Percentiles rank a stretch among this genome's conserved stretches.
Evolutionary conservation across 192 early-diverging fungal genomes (phyloP).

Genomic region (Spinellus fusiger): DNA sequence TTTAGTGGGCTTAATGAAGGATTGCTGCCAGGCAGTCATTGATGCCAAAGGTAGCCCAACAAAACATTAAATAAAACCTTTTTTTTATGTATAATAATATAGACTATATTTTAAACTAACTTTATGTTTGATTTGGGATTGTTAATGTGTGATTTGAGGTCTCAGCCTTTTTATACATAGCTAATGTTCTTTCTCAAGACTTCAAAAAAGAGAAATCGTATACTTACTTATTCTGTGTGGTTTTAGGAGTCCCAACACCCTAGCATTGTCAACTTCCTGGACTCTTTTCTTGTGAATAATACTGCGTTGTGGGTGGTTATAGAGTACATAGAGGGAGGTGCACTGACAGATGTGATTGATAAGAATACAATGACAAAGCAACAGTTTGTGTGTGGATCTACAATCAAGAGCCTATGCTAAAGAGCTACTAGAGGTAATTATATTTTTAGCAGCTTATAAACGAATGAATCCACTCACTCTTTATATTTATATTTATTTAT

Average conservation of each 20-base stretch:
- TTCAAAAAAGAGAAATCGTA: too few species aligned
- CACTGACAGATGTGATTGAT: constrained; percentile 95
- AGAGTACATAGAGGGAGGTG: constrained; percentile 99
- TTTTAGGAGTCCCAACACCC: constrained; percentile 85
- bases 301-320: constrained; percentile 94
- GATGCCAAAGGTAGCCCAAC: too few species aligned
- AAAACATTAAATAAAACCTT: too few species aligned
- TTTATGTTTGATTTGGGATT: too few species aligned
- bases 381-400: constrained; percentile 92
- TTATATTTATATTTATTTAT: constrained; percentile 7
- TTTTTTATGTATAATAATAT: too few species aligned
- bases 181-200: too few species aligned
- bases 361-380: constrained; percentile 86
- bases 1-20: too few species aligned
- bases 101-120: too few species aligned
- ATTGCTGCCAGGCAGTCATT: too few species aligned
- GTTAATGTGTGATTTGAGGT: too few species aligned
- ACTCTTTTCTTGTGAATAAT: constrained; percentile 80
- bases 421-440: constrained; percentile 66
- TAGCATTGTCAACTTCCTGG: constrained; percentile 97
- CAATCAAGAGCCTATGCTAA: constrained; percentile 71
- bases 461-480: not conserved
- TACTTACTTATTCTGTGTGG: too few species aligned
- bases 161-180: too few species aligned
- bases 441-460: not conserved